phyloP scores from a whole-genome alignment of 306 rosid species.

The Vicia villosa region DNA sequence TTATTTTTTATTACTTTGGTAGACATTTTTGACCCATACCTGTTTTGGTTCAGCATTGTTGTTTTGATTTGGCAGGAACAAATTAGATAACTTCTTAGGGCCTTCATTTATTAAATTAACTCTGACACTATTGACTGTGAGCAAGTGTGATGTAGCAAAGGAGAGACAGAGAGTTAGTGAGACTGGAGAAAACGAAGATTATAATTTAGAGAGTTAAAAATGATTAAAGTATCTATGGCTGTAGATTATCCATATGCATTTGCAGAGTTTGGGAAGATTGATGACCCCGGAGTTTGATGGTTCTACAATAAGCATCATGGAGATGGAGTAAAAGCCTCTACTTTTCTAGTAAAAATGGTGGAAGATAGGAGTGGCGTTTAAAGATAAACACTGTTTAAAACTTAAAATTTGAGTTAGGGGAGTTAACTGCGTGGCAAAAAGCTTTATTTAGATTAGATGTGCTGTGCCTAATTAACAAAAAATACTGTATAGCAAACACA shows the following conservation, averaged over 20 bases:
- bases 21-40: constrained; percentile 1
- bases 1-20: constrained; percentile 6
- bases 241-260: not conserved
- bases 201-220: not conserved
- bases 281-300: constrained; percentile 9
- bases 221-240: not conserved
- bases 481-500: constrained; percentile 1
- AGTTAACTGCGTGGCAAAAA: constrained; percentile 9
- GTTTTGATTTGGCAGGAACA: constrained; percentile 4
- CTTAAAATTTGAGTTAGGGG: not conserved
- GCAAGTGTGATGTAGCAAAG: not conserved
- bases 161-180: constrained; percentile 1
- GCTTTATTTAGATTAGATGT: constrained; percentile 5
- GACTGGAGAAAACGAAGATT: not conserved
- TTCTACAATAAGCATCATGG: not conserved
- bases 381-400: constrained; percentile 9
- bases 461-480: not conserved
- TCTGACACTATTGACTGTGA: constrained; percentile 1
- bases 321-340: not conserved
- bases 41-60: constrained; percentile 1
- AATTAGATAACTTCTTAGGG: not conserved
- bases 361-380: constrained; percentile 1
- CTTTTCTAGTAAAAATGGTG: constrained; percentile 25
- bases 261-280: constrained; percentile 14
- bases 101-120: constrained; percentile 16